A percentile compares a stretch with the other conserved stretches of the same genome.
phyloP scores from a whole-genome alignment of 768 basidiomycete genomes.

The Boletus tomentosulus region DNA sequence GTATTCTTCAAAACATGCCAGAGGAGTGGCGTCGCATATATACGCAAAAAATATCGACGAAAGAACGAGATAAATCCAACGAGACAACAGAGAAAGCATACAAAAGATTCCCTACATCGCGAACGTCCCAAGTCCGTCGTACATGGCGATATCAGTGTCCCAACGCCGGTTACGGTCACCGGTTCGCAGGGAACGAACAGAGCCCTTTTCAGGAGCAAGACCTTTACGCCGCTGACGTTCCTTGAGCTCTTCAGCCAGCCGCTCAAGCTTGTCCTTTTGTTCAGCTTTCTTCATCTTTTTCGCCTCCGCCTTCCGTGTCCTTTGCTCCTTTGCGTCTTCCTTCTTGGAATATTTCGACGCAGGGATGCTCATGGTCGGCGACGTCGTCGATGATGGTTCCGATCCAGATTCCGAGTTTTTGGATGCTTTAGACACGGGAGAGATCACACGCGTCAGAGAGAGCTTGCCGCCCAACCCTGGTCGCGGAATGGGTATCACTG shows the following conservation, averaged over 20 bases:
- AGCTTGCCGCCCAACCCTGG: conserved; percentile 14
- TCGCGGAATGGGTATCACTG: not conserved
- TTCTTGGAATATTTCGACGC: conserved; percentile 15
- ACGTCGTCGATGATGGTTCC: conserved; percentile 7
- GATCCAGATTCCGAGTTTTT: conserved; percentile 2
- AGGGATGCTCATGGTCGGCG: conserved; percentile 16
- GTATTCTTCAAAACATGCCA: conserved; percentile 14
- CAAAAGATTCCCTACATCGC: conserved; percentile 15
- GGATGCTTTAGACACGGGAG: conserved; percentile 19
- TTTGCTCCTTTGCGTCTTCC: conserved; percentile 37
- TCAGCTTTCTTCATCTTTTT: conserved; percentile 42
- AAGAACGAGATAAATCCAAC: conserved; percentile 15
- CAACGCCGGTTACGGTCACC: conserved; percentile 20
- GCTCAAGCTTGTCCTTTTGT: conserved; percentile 36
- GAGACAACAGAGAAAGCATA: conserved; percentile 8
- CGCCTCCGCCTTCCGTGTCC: conserved; percentile 40
- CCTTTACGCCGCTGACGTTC: conserved; percentile 32
- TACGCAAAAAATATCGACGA: conserved; percentile 14
- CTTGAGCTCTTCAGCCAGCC: conserved; percentile 44
- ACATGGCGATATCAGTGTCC: conserved; percentile 30
- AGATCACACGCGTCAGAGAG: conserved; percentile 27
- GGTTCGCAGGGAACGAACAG: conserved; percentile 26
- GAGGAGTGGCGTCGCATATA: conserved; percentile 11
- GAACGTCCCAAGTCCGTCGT: conserved; percentile 21
- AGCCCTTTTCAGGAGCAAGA: conserved; percentile 29